Evolutionary conservation across 768 basidiomycete genomes (phyloP).

Genomic region (Amanita rubescens): DNA sequence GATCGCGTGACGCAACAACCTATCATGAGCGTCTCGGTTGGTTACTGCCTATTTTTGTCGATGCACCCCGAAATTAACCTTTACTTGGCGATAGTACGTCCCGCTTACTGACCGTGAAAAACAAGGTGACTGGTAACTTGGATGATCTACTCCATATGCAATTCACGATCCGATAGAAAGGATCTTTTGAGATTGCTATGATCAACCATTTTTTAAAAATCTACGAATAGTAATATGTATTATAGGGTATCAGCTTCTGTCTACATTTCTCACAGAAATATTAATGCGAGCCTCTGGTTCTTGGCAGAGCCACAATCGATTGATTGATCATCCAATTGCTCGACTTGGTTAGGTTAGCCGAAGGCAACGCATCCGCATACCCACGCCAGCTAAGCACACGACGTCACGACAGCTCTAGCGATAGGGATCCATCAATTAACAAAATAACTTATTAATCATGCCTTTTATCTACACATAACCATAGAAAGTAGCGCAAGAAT

Average conservation of each 20-base stretch:
- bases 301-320: no score
- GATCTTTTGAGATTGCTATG: background rate
- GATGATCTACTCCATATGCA: background rate
- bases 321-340: no score
- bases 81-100: constrained; percentile 45
- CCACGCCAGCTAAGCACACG: no score
- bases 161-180: background rate
- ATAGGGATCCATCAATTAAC: no score
- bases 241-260: background rate
- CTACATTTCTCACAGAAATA: no score
- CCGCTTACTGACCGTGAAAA: constrained; percentile 58
- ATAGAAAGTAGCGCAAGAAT: no score
- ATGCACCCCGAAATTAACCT: background rate
- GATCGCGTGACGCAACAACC: constrained; percentile 58
- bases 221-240: background rate
- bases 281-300: no score
- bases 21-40: constrained; percentile 78
- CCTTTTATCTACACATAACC: no score
- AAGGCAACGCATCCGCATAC: no score
- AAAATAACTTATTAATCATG: no score
- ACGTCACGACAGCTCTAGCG: no score
- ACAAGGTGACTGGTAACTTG: constrained; percentile 21
- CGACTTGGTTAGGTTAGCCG: background rate
- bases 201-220: background rate
- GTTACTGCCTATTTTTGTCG: constrained; percentile 20